phyloP scores from a whole-genome alignment of 495 filamentous ascomycete species.

The Oleoguttula mirabilis region DNA sequence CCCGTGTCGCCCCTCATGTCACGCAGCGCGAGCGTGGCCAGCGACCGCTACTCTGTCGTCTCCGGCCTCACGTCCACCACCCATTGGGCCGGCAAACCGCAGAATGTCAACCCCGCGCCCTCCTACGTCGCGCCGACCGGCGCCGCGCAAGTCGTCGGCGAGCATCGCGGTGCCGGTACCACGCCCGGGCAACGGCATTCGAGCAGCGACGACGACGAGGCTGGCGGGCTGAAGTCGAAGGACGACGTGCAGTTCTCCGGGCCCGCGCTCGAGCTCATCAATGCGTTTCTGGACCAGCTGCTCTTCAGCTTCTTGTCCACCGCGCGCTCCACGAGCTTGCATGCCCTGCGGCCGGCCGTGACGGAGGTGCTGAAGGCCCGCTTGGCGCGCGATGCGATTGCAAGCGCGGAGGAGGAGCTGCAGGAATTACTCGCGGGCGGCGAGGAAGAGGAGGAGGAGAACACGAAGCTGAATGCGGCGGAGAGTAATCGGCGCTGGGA shows the following conservation, averaged over 20 bases:
- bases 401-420: constrained; percentile 81
- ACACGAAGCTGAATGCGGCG: constrained; percentile 42
- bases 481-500: constrained; percentile 58
- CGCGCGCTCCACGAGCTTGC: constrained; percentile 70
- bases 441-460: constrained; percentile 56
- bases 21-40: constrained; percentile 8
- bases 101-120: constrained; percentile 61
- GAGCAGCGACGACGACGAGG: constrained; percentile 53
- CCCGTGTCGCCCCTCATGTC: constrained; percentile 14
- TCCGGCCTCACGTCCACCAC: constrained; percentile 8
- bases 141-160: constrained; percentile 82
- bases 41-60: constrained; percentile 8
- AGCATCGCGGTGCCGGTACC: constrained; percentile 61
- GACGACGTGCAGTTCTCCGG: constrained; percentile 48
- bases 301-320: constrained; percentile 74
- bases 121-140: constrained; percentile 83
- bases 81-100: constrained; percentile 37
- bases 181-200: constrained; percentile 40
- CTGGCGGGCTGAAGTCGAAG: constrained; percentile 36
- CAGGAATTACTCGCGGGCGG: constrained; percentile 71
- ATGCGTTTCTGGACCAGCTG: constrained; percentile 87
- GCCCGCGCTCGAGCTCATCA: constrained; percentile 66
- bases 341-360: constrained; percentile 68
- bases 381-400: constrained; percentile 76
- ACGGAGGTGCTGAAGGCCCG: constrained; percentile 77